Base-by-base conservation (phyloP, 805 yeast species). In the Wickerhamomyces bovis region DNA sequence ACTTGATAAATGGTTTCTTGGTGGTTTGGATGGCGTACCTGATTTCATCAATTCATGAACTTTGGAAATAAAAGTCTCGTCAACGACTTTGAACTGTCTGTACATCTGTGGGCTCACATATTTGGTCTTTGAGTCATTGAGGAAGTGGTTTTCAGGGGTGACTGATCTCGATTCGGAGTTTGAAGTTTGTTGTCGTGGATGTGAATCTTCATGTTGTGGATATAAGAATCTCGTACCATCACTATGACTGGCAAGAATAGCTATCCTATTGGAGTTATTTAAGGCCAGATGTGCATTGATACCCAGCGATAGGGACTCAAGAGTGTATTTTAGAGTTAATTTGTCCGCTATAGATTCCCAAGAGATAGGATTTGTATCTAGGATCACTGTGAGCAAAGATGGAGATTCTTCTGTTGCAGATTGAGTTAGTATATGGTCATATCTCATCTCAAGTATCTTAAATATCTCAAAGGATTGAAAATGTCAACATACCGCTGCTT, bases 221-320 rank as follows among this genome's bases (percentile, higher is more conserved):
- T 81, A 88, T 20, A 92, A 60, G 53, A 85, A 78, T 53, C 70
- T 69, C 0, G 95, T 81, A 0, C 92, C 88, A 13, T 68, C 65
- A 2, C 88, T 77, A 53, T 88, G 85, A 19, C 88, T 83, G 1
- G 88, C 85, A 36, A 90, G 77, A 15, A 92, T 78, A 2, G 94
- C 85, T 10, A 92, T 95, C 58, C 78, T 78, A 63, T 94, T 94
- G 33, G 89, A 80, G 54, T 85, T 86, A 64, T 87, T 87, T 43
- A 88, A 72, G 0, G 98, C 83, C 41, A 94, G 63, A 63, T 94
- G 99, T 2, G 95, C 89, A 63, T 94, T 94, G 44, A 90, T 63
- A 57, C 85, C 81, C 21, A 94, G 89, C 28, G 89, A 65, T 9
- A 90, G 59, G 2, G 90, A 71, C 51, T 84, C 76, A 7, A 85